Evolutionary conservation across 768 basidiomycete species (phyloP).

Genomic region (Suillus alpinus): DNA sequence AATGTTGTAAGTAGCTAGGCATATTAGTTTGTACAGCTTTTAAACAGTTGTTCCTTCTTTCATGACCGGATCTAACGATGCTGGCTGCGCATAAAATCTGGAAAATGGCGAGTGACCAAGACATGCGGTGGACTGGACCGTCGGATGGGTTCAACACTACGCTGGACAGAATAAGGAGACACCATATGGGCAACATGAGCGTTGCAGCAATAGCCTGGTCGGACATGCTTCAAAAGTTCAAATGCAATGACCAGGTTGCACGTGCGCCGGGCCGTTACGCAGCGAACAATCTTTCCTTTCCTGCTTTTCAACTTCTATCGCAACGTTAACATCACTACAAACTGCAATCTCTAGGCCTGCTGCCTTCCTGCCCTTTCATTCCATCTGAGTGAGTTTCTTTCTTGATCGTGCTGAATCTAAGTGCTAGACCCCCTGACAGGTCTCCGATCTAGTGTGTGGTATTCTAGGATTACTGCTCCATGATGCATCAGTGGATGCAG

Average conservation of each 20-base stretch:
- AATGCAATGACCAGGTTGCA: neutral
- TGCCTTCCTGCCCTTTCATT: neutral
- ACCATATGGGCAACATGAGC: no score
- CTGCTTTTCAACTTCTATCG: neutral
- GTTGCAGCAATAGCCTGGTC: no score
- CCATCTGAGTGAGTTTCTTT: constrained; percentile 26
- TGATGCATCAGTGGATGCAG: constrained; percentile 70
- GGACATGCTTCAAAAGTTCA: no score
- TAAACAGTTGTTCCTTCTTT: neutral
- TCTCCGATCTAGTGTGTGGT: constrained; percentile 68
- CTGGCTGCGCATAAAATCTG: neutral
- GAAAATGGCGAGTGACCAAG: neutral
- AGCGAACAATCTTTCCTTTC: neutral
- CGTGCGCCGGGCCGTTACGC: neutral
- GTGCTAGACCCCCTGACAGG: neutral
- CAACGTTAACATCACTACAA: neutral
- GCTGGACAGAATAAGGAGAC: neutral
- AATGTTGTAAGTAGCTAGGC: neutral
- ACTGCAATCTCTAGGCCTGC: neutral
- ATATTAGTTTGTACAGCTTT: neutral
- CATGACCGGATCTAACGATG: neutral
- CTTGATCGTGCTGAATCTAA: constrained; percentile 7
- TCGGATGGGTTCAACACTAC: neutral
- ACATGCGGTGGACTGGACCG: neutral
- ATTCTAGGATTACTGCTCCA: constrained; percentile 86